phyloP scores from a whole-genome alignment of 768 basidiomycete genomes.

The Lentinula edodes region DNA sequence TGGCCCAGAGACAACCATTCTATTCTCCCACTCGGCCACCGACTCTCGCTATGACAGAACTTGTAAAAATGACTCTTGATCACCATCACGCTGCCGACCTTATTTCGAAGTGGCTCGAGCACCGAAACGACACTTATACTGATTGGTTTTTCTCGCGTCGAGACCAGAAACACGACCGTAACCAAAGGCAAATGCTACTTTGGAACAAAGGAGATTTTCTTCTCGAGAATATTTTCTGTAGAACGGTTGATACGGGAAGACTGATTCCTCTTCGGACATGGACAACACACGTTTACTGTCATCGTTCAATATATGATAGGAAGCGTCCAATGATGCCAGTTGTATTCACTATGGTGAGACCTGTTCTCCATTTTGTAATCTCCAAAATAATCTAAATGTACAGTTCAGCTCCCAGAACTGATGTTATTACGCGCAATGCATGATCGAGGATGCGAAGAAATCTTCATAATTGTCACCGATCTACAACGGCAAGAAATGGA shows the following conservation, averaged over 20 bases:
- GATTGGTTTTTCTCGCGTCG: constrained; percentile 73
- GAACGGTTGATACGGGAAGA: constrained; percentile 73
- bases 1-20: not conserved
- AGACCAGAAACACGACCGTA: constrained; percentile 55
- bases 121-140: constrained; percentile 61
- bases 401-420: constrained; percentile 61
- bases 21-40: constrained; percentile 68
- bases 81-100: constrained; percentile 73
- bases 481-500: constrained; percentile 79
- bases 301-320: constrained; percentile 67
- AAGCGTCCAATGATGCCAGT: constrained; percentile 76
- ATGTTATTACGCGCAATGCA: constrained; percentile 81
- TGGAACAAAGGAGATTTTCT: constrained; percentile 69
- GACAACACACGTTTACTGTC: constrained; percentile 79
- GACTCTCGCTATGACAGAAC: constrained; percentile 68
- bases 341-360: constrained; percentile 70
- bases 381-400: not conserved
- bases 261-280: constrained; percentile 76
- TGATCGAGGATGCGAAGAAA: constrained; percentile 70
- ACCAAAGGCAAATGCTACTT: constrained; percentile 45
- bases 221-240: constrained; percentile 75
- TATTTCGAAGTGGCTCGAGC: constrained; percentile 80
- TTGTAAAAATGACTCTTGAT: constrained; percentile 72
- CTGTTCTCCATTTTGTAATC: constrained; percentile 6
- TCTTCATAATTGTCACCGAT: constrained; percentile 75